These are phyloP conservation scores for Colletotrichum somersetense DNA, from an alignment of 2,329 filamentous ascomycete genomes.

Conservation along the genomic window DNA sequence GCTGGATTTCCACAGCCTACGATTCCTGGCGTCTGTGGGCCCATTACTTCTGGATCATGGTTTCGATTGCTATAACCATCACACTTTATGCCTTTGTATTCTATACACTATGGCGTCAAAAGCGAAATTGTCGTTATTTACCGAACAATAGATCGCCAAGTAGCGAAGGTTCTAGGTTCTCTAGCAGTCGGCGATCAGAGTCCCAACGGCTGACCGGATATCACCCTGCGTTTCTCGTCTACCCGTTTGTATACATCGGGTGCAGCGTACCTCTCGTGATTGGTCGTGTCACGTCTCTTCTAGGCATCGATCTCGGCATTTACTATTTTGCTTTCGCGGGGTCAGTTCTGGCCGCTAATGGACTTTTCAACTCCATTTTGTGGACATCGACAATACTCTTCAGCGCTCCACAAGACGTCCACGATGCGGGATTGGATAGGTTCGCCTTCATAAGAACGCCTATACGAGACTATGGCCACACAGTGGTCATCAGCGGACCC, in stretches of 20 bases:
- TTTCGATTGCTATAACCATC: conserved; percentile 53
- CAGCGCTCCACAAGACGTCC: conserved; percentile 50
- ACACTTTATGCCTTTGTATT: conserved; percentile 57
- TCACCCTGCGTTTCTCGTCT: conserved; percentile 65
- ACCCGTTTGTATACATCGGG: conserved; percentile 73
- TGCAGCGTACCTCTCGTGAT: conserved; percentile 72
- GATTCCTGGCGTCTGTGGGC: conserved; percentile 66
- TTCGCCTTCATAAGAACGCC: conserved; percentile 45
- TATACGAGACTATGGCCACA: conserved; percentile 33
- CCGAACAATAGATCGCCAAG: conserved; percentile 5
- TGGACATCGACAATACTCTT: conserved; percentile 46
- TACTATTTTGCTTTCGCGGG: conserved; percentile 65
- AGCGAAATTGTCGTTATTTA: conserved; percentile 31
- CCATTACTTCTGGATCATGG: conserved; percentile 74
- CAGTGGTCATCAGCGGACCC: conserved; percentile 30
- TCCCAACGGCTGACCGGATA: conserved; percentile 19
- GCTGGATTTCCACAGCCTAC: conserved; percentile 70
- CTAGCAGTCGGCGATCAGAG: not conserved
- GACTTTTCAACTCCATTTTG: conserved; percentile 57
- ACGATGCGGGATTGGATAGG: conserved; percentile 44
- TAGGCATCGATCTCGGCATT: conserved; percentile 59
- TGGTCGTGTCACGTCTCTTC: conserved; percentile 69
- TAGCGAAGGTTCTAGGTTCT: conserved; percentile 2
- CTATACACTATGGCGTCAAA: conserved; percentile 48
- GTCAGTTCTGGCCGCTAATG: conserved; percentile 63